Percentiles rank a stretch among this genome's conserved stretches.
phyloP scores from a whole-genome alignment of 257 asterid genomes.

The Parsonsia alboflavescens region DNA sequence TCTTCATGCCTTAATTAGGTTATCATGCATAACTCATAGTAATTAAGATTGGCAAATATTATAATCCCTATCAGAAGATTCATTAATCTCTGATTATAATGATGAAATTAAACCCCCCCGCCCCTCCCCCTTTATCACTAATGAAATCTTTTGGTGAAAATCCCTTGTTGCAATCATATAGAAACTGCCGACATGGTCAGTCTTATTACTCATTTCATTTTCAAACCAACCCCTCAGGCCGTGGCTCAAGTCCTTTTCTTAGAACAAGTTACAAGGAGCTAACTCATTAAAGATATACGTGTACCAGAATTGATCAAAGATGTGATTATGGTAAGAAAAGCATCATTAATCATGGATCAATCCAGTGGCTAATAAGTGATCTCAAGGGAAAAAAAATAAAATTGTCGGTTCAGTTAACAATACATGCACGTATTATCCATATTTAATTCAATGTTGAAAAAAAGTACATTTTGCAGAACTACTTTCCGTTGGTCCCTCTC shows the following conservation, averaged over 20 bases:
- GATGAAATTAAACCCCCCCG: too few relatives aligned
- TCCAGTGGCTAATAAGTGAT: neutral
- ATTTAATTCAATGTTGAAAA: too few relatives aligned
- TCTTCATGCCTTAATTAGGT: too few relatives aligned
- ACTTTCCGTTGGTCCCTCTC: neutral
- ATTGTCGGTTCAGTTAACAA: too few relatives aligned
- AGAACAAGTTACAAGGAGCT: neutral
- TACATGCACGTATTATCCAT: neutral
- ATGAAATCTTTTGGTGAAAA: neutral
- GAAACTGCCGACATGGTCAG: neutral
- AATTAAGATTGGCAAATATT: too few relatives aligned
- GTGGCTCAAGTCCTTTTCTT: constrained; percentile 1
- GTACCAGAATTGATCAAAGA: too few relatives aligned
- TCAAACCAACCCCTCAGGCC: neutral
- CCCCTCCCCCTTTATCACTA: too few relatives aligned
- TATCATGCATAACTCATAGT: too few relatives aligned
- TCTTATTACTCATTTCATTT: neutral
- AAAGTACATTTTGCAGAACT: neutral
- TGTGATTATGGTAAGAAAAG: neutral
- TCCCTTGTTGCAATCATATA: neutral
- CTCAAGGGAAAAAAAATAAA: too few relatives aligned
- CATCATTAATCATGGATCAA: neutral
- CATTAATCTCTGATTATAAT: too few relatives aligned
- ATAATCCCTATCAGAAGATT: too few relatives aligned
- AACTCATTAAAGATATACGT: neutral